phyloP scores from a whole-genome alignment of 1,139 yeast genomes.

The Chernovozyma aurita region DNA sequence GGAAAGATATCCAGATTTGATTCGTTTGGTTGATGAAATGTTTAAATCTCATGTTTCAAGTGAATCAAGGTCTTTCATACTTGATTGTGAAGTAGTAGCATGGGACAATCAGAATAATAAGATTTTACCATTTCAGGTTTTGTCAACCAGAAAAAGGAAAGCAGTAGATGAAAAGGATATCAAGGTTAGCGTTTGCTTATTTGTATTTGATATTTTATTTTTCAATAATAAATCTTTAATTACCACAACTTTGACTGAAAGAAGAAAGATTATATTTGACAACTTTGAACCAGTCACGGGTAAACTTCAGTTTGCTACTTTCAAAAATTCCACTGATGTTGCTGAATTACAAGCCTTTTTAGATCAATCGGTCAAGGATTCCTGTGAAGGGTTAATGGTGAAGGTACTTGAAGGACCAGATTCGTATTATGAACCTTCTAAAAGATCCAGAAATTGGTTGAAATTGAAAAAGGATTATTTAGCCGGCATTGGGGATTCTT shows the following conservation, averaged over 20 bases:
- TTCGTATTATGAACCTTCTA: slow-evolving; percentile 88
- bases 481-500: slow-evolving; percentile 91
- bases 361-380: slow-evolving; percentile 83
- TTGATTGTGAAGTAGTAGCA: slow-evolving; percentile 99
- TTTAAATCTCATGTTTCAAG: slow-evolving; percentile 15
- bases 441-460: slow-evolving; percentile 92
- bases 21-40: slow-evolving; percentile 63
- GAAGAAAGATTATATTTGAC: slow-evolving; percentile 57
- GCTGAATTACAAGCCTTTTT: slow-evolving; percentile 82
- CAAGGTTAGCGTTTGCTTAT: slow-evolving; percentile 85
- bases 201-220: slow-evolving; percentile 83
- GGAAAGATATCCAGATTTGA: slow-evolving; percentile 87
- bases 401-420: slow-evolving; percentile 80
- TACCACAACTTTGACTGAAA: slow-evolving; percentile 61
- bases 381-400: slow-evolving; percentile 97
- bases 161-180: slow-evolving; percentile 85
- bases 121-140: slow-evolving; percentile 87
- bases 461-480: slow-evolving; percentile 91
- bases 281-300: slow-evolving; percentile 65
- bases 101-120: slow-evolving; percentile 77
- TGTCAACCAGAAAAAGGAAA: slow-evolving; percentile 90
- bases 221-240: slow-evolving; percentile 69
- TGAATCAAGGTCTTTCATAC: slow-evolving; percentile 27
- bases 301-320: slow-evolving; percentile 77
- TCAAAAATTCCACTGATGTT: slow-evolving; percentile 64